These are phyloP conservation scores for Naumovozyma castellii DNA, from an alignment of 805 yeast species.

Conservation along the genomic window DNA sequence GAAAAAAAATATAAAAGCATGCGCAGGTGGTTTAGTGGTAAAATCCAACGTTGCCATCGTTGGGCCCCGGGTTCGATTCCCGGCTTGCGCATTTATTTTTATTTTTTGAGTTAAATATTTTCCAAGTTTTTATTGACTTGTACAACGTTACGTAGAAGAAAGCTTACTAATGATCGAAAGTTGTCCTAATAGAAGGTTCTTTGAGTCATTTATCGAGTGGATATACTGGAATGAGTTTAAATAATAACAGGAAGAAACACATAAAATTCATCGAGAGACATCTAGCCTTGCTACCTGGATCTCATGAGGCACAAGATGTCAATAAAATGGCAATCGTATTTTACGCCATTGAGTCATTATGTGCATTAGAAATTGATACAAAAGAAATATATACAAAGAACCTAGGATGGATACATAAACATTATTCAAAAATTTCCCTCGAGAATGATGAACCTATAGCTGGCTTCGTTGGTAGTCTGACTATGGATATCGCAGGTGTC, in stretches of 20 bases:
- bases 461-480: constrained; percentile 23
- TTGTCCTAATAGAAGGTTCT: too few relatives aligned
- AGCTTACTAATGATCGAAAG: too few relatives aligned
- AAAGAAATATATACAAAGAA: constrained; percentile 19
- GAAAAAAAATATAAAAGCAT: not conserved
- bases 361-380: constrained; percentile 23
- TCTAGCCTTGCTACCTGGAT: constrained; percentile 44
- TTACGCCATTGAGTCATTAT: constrained; percentile 53
- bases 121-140: too few relatives aligned
- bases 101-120: too few relatives aligned
- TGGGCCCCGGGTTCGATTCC: constrained; percentile 30
- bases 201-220: too few relatives aligned
- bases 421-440: constrained; percentile 27
- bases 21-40: not conserved
- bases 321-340: constrained; percentile 61
- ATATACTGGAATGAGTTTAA: constrained; percentile 1
- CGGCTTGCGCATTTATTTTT: constrained; percentile 20
- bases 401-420: constrained; percentile 22
- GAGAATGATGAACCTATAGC: constrained; percentile 17
- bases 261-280: constrained; percentile 41
- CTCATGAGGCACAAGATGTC: constrained; percentile 55
- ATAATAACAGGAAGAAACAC: constrained; percentile 19
- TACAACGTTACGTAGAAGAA: too few relatives aligned
- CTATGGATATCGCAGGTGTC: constrained; percentile 8
- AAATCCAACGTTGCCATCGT: not conserved